Evolutionary conservation across 2,329 filamentous ascomycete genomes (phyloP), one percentile per base, ranked within the genome.

Genomic region (Teratosphaeria destructans): DNA sequence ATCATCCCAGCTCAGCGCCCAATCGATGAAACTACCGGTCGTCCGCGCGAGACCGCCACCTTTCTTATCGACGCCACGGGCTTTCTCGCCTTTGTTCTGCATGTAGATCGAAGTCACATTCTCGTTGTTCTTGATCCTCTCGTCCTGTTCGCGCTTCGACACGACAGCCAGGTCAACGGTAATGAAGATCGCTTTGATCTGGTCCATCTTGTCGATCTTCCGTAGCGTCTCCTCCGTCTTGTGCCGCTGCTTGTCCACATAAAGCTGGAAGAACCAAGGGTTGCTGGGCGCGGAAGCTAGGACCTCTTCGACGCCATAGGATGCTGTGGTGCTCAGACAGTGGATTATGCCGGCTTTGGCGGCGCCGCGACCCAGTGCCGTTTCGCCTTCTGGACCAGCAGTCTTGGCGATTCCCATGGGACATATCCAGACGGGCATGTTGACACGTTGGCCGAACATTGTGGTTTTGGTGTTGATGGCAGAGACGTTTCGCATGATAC

Each of bases 151-250:
- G 16, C 81, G 73, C 69, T 85, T 86, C 0, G 80, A 81, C 0
- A 81, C 76, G 0, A 84, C 78, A 0, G 83, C 80, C 0, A 80
- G 74, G 69, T 86, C 84, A 2, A 84, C 78, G 0, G 84, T 86
- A 3, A 86, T 73, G 60, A 85, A 82, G 3, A 86, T 72, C 2
- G 77, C 83, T 60, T 78, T 79, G 14, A 81, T 75, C 57, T 72
- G 69, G 0, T 80, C 77, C 5, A 76, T 68, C 16, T 70, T 67
- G 10, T 77, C 74, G 0, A 82, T 77, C n/a, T 77, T 69, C 19
- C 66, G 68, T 2, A 86, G 68, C 2, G 84, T 68, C 1, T 73
- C 74, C 61, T 79, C 79, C 2, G 81, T 81, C 60, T 82, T 81
- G 3, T 70, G 59, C 0, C 82, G 75, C 59, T 84, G 74, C 64